Base-by-base conservation (phyloP, 2,329 filamentous ascomycete genomes). In the Phyllosticta citrichinensis region DNA sequence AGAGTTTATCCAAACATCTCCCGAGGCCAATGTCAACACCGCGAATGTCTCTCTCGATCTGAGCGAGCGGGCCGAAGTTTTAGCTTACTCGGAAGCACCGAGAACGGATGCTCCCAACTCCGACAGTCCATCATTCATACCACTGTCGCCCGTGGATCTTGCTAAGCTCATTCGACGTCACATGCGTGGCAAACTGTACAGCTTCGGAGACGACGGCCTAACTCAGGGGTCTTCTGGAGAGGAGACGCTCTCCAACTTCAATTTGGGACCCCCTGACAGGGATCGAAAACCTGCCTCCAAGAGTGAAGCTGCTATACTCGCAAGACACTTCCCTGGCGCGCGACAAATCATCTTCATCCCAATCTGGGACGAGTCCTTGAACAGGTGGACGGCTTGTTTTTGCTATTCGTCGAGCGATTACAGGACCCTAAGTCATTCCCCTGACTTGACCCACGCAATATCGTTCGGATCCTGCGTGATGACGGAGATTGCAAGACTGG, bases 281-380 rank as follows among this genome's bases (percentile, higher is more conserved):
- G n/a, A 2, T 2, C 40, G 40, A 47, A 47, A 47, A 47, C 35
- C 68, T 3, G 35, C 66, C 14, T 63, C 66, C 19, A 68, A 70
- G 55, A 60, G 68, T 19, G 70, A 79, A 66, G 75, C 74, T 56
- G 66, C 68, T 5, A 65, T 75, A 53, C 67, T 80, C 9, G 74
- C 75, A 25, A 68, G 71, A 20, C 75, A 77, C 59, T 81, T 83
- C 55, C 79, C 79, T 0, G 72, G 71, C 22, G 76, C 77, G 1
- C 69, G 74, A 0, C 79, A 79, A 56, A 69, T 82, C 5, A 73
- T 81, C 3, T 81, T 82, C 61, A 68, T 81, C 5, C 80, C 80
- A 0, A 65, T 82, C 0, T 82, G 79, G 76, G 80, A 82, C 65
- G 74, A 76, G 17, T 75, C 75, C 12, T 74, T 72, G 20, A 74